Conservation (phyloP, 2,329 filamentous ascomycete genomes). For the Annulohypoxylon truncatum region DNA sequence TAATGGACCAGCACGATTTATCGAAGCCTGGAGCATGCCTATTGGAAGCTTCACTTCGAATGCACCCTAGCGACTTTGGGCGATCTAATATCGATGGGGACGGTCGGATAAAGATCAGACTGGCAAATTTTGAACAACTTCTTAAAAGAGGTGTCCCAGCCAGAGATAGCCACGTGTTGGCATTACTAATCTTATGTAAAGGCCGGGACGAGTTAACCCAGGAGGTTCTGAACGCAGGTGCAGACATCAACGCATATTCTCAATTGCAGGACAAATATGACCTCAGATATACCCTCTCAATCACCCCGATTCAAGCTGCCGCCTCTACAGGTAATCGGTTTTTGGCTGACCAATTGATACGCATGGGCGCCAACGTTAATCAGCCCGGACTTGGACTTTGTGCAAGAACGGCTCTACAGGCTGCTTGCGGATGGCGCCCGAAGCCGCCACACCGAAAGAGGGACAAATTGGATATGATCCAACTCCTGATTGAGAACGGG, state of each 20-base stretch:
- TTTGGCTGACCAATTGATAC: conserved; percentile 16
- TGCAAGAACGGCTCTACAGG: conserved; percentile 20
- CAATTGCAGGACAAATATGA: not conserved
- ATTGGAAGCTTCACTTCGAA: conserved; percentile 15
- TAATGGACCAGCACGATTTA: not conserved
- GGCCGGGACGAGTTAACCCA: conserved; percentile 1
- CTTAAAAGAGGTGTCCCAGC: not conserved
- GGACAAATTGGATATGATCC: conserved; percentile 7
- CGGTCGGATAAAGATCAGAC: not conserved
- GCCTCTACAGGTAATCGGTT: conserved; percentile 4
- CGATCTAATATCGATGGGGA: no score
- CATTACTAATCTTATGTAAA: conserved; percentile 3
- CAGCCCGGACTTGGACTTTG: not conserved
- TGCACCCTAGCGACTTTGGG: no score
- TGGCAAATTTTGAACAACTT: conserved; percentile 7
- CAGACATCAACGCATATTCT: conserved; percentile 24
- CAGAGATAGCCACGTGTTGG: not conserved
- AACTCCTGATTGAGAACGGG: conserved; percentile 19
- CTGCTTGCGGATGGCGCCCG: not conserved
- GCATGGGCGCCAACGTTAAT: conserved; percentile 33
- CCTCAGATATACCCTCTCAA: not conserved
- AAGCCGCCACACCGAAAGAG: not conserved
- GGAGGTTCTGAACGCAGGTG: conserved; percentile 1
- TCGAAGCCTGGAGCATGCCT: not conserved
- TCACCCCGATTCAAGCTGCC: conserved; percentile 27